Evolutionary conservation across 164 flowering plant genomes (phyloP).

Genomic region (Vitis cinerea): DNA sequence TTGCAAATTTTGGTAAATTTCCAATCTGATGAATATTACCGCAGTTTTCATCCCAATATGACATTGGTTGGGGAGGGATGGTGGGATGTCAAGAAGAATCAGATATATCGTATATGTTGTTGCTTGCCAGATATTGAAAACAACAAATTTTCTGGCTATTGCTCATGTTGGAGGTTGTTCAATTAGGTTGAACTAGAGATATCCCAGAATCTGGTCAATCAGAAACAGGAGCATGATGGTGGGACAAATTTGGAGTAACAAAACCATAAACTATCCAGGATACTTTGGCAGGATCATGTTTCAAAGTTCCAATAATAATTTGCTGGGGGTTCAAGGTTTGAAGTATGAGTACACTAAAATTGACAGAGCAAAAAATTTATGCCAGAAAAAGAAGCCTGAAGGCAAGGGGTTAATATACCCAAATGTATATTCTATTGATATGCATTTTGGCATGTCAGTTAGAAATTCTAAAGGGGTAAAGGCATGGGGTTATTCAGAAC

Average conservation of each 20-base stretch:
- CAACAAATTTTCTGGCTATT: slow-evolving; percentile 15
- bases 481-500: slow-evolving; percentile 30
- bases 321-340: slow-evolving; percentile 14
- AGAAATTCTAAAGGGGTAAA: slow-evolving; percentile 9
- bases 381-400: slow-evolving; percentile 22
- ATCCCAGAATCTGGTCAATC: slow-evolving; percentile 32
- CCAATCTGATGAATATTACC: slow-evolving; percentile 12
- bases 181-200: slow-evolving; percentile 36
- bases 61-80: slow-evolving; percentile 45
- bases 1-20: slow-evolving; percentile 24
- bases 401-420: slow-evolving; percentile 32
- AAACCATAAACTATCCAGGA: slow-evolving; percentile 25
- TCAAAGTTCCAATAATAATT: slow-evolving; percentile 2
- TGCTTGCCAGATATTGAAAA: slow-evolving; percentile 36
- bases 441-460: slow-evolving; percentile 36
- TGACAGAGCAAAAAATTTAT: slow-evolving; percentile 25
- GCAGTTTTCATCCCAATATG: slow-evolving; percentile 23
- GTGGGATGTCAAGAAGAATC: slow-evolving; percentile 36
- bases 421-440: slow-evolving; percentile 28
- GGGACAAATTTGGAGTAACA: slow-evolving; percentile 48
- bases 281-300: slow-evolving; percentile 34
- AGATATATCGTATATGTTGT: slow-evolving; percentile 21
- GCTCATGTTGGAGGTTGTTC: slow-evolving; percentile 46
- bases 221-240: slow-evolving; percentile 24
- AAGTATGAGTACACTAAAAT: slow-evolving; percentile 39